Evolutionary conservation across 2,329 filamentous ascomycete species (phyloP).

Genomic region (Fusarium musae): DNA sequence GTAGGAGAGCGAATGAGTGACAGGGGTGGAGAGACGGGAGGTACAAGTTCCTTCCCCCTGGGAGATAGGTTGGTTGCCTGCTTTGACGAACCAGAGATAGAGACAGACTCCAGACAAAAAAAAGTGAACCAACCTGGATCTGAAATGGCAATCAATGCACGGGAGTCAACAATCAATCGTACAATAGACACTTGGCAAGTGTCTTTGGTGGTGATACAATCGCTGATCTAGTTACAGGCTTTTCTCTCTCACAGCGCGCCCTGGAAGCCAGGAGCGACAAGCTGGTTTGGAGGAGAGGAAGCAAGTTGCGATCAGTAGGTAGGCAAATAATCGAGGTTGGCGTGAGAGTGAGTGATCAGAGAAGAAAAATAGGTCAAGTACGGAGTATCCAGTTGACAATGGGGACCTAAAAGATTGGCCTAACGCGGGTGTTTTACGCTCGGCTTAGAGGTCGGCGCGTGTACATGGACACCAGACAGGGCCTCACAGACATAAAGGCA

Average conservation of each 20-base stretch:
- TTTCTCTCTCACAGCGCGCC: constrained; percentile 45
- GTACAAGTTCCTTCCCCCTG: constrained; percentile 9
- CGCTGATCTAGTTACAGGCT: constrained; percentile 23
- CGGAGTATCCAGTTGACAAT: constrained; percentile 9
- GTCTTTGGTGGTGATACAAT: constrained; percentile 20
- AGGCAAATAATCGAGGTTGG: background rate
- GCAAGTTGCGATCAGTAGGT: constrained; percentile 21
- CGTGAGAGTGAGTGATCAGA: background rate
- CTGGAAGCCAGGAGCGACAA: constrained; percentile 45
- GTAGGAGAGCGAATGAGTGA: constrained; percentile 20
- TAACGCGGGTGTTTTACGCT: constrained; percentile 40
- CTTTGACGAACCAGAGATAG: constrained; percentile 8
- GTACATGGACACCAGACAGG: constrained; percentile 38
- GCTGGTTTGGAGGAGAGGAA: constrained; percentile 38
- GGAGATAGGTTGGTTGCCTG: background rate
- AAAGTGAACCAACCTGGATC: constrained; percentile 40
- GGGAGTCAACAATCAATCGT: constrained; percentile 29
- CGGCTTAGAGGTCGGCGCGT: constrained; percentile 33
- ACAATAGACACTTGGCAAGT: constrained; percentile 29
- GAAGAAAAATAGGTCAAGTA: background rate
- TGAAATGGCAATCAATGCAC: constrained; percentile 20
- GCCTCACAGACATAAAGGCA: constrained; percentile 12
- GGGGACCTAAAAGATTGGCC: constrained; percentile 30
- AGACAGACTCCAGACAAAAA: constrained; percentile 25
- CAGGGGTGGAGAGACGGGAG: constrained; percentile 2